Base-by-base conservation (phyloP, 495 filamentous ascomycete species). In the Penicillium bovifimosum region DNA sequence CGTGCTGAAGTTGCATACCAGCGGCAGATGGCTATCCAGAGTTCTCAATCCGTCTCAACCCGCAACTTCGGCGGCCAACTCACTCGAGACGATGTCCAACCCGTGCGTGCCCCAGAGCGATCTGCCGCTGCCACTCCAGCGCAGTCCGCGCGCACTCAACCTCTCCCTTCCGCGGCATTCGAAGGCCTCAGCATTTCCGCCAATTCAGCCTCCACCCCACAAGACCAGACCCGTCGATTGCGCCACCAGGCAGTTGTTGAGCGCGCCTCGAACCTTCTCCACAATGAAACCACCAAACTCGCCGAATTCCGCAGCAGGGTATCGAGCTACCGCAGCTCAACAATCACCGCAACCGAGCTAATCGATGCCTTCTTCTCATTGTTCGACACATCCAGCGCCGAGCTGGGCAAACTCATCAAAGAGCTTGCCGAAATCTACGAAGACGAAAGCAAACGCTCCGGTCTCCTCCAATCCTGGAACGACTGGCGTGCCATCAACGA, bases 401-500 rank as follows among this genome's bases (percentile, higher is more conserved):
- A 96, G 33, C 75, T 99, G 0, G 91, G 91, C 8, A 96, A 91
- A 35, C 78, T 97, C 0, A 81, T 97, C 57, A 88, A 91, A 41
- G 95, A 97, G 59, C 83, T 96, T 5, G 88, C 90, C 16, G 95
- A 97, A 4, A 86, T 97, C 17, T 99, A 90, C 60, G 91, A 97
- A 56, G 86, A 91, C 42, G 78, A 84, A 36, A 61, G 59, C 9
- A 96, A 96, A 62, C 81, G 78, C 10, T 83, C 81, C 9, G 76
- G 71, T 3, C 77, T 99, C 1, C 80, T 87, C 2, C 86, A 82
- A 56, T 84, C 91, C 5, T 97, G 91, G 92, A 87, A 86, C 54
- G 88, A 96, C 69, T 95, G 93, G 88, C 88, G 87, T 11, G 91
- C 89, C 9, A 89, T 92, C 61, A 92, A 96, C 58, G 93, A 96